A percentile compares a stretch with the other conserved stretches of the same genome.
Conservation (phyloP, 257 asterid genomes). For the Jacaranda mimosifolia region DNA sequence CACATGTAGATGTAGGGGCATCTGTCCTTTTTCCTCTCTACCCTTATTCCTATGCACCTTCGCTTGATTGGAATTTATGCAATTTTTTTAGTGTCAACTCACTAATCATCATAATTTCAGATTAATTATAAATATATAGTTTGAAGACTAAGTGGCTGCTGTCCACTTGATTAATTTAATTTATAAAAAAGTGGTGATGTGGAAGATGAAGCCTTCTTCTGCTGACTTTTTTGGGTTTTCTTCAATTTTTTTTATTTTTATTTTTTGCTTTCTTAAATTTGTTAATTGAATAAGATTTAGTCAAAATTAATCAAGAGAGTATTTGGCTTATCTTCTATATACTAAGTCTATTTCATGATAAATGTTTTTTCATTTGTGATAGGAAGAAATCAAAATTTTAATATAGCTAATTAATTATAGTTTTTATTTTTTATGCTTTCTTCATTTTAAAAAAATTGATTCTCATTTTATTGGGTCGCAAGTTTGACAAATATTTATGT, state of each 20-base stretch:
- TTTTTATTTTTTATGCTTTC: too few relatives aligned
- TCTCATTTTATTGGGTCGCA: too few relatives aligned
- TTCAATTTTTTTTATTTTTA: too few relatives aligned
- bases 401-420: too few relatives aligned
- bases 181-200: not conserved
- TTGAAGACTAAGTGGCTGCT: slow-evolving; percentile 7
- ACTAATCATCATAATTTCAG: slow-evolving; percentile 39
- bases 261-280: not conserved
- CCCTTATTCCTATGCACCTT: slow-evolving; percentile 36
- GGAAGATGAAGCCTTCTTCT: not conserved
- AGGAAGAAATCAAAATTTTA: too few relatives aligned
- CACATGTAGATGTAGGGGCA: slow-evolving; percentile 78
- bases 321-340: too few relatives aligned
- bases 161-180: slow-evolving; percentile 3
- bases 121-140: not conserved
- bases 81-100: slow-evolving; percentile 26
- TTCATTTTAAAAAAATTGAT: too few relatives aligned
- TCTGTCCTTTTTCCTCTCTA: slow-evolving; percentile 32
- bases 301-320: not conserved
- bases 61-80: slow-evolving; percentile 30
- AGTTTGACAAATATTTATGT: too few relatives aligned
- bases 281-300: not conserved
- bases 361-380: too few relatives aligned
- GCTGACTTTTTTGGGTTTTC: not conserved
- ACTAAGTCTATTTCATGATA: too few relatives aligned